phyloP scores from a whole-genome alignment of 2,329 filamentous ascomycete genomes.

The Diaporthe australafricana region DNA sequence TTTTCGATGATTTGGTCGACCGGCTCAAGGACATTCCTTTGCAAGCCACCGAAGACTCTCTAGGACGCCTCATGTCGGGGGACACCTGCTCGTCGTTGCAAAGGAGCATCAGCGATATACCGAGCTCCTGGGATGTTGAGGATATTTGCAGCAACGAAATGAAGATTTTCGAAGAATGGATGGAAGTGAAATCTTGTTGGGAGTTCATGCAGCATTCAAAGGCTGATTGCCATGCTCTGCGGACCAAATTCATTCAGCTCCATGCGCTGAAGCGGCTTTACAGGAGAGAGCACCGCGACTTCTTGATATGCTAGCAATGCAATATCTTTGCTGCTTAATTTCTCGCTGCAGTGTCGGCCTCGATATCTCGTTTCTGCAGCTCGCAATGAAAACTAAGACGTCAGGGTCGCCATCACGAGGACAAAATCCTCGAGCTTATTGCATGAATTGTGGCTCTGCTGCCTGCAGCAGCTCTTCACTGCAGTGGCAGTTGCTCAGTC shows the following conservation, averaged over 20 bases:
- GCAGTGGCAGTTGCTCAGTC: too few relatives aligned
- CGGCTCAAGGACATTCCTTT: not conserved
- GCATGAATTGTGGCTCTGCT: too few relatives aligned
- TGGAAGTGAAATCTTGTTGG: not conserved
- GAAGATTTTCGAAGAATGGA: not conserved
- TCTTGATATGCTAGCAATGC: not conserved
- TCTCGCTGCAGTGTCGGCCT: too few relatives aligned
- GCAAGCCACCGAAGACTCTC: not conserved
- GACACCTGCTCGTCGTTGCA: not conserved
- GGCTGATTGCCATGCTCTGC: not conserved
- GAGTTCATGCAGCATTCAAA: not conserved
- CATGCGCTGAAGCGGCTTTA: conserved; percentile 2
- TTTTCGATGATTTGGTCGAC: not conserved
- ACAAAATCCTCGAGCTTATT: too few relatives aligned
- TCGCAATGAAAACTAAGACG: too few relatives aligned
- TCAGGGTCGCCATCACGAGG: too few relatives aligned
- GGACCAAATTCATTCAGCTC: not conserved
- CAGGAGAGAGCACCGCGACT: not conserved
- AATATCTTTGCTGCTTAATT: too few relatives aligned
- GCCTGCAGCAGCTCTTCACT: too few relatives aligned
- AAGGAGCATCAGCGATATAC: not conserved
- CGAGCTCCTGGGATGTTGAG: not conserved
- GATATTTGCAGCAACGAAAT: not conserved
- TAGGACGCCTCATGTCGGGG: not conserved
- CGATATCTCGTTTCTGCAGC: too few relatives aligned